Evolutionary conservation across 495 filamentous ascomycete genomes (phyloP).

Genomic region (Lophiostoma macrostomum): DNA sequence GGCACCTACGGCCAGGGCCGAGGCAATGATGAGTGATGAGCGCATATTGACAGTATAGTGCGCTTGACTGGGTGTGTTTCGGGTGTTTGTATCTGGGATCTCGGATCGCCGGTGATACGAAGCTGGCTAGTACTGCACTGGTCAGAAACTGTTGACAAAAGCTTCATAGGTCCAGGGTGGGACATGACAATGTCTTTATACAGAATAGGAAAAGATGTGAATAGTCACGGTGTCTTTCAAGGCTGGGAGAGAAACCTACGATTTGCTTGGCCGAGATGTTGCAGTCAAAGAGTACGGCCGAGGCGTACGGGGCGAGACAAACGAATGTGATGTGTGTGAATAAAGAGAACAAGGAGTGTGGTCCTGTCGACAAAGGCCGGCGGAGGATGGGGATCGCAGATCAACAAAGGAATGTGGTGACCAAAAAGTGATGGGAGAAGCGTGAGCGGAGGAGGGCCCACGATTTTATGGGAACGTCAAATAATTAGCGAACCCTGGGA

Average conservation of each 20-base stretch:
- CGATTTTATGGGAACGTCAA: slow-evolving; percentile 19
- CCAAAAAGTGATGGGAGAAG: slow-evolving; percentile 8
- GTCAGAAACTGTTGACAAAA: slow-evolving; percentile 11
- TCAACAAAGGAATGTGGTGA: slow-evolving; percentile 34
- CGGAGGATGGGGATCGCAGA: slow-evolving; percentile 26
- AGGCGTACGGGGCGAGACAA: slow-evolving; percentile 27
- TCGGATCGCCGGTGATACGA: slow-evolving; percentile 29
- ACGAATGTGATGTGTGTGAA: slow-evolving; percentile 18
- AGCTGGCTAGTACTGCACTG: background rate
- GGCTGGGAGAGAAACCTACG: slow-evolving; percentile 10
- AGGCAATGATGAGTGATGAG: slow-evolving; percentile 59
- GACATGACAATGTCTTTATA: slow-evolving; percentile 1
- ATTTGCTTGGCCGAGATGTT: background rate
- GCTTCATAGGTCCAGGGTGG: background rate
- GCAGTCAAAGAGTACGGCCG: slow-evolving; percentile 19
- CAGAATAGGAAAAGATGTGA: background rate
- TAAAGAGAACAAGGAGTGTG: slow-evolving; percentile 29
- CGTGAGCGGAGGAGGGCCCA: slow-evolving; percentile 1
- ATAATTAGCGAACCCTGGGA: slow-evolving; percentile 23
- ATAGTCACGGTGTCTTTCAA: background rate
- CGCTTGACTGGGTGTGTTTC: slow-evolving; percentile 5
- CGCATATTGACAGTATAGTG: slow-evolving; percentile 58
- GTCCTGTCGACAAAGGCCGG: slow-evolving; percentile 24
- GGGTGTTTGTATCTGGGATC: slow-evolving; percentile 26
- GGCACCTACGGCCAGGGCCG: slow-evolving; percentile 60